phyloP scores from a whole-genome alignment of 352 stramenopile species.

The Phytophthora capsici region DNA sequence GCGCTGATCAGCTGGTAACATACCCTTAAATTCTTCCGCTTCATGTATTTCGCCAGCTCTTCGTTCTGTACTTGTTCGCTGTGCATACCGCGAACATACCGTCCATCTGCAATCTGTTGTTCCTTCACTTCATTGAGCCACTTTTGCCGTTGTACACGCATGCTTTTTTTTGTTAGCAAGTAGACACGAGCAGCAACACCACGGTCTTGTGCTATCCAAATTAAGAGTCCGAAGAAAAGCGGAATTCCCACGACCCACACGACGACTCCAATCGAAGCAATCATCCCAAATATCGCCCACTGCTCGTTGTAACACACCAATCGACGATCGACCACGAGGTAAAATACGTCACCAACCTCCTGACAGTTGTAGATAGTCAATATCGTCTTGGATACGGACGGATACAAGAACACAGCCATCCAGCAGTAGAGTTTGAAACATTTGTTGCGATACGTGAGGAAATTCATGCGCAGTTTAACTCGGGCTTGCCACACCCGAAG shows the following conservation, averaged over 20 bases:
- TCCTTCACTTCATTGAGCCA: conserved; percentile 68
- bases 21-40: conserved; percentile 73
- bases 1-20: neutral
- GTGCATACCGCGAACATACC: conserved; percentile 64
- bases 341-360: conserved; percentile 63
- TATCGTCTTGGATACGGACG: conserved; percentile 80
- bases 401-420: conserved; percentile 79
- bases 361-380: conserved; percentile 85
- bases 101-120: conserved; percentile 51
- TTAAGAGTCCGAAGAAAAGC: conserved; percentile 82
- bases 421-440: conserved; percentile 83
- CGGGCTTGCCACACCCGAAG: conserved; percentile 79
- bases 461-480: conserved; percentile 86
- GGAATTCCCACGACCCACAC: conserved; percentile 82
- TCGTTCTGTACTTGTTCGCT: conserved; percentile 63
- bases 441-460: conserved; percentile 82
- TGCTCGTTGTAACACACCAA: conserved; percentile 71
- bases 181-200: conserved; percentile 56
- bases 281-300: conserved; percentile 69
- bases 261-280: conserved; percentile 59
- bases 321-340: conserved; percentile 71
- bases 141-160: conserved; percentile 50
- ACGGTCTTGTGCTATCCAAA: conserved; percentile 66
- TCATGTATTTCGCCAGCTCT: conserved; percentile 80
- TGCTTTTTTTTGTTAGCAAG: conserved; percentile 53